These are phyloP conservation scores for Larix sibirica DNA, from an alignment of 83 land plant genomes.

Conservation along the genomic window DNA sequence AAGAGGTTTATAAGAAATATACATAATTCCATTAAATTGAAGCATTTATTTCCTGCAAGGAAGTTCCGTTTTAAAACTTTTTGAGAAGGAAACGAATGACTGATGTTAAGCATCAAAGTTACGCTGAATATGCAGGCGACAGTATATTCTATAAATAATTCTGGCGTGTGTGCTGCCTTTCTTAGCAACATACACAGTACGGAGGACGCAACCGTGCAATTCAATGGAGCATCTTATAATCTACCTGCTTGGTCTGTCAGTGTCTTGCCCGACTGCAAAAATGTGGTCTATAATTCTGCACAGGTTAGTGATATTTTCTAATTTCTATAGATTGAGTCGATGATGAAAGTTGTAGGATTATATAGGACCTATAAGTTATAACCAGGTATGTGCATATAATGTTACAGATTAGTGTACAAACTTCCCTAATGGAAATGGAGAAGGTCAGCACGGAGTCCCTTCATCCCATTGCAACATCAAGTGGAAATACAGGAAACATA, in stretches of 20 bases:
- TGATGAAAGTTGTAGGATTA: background rate
- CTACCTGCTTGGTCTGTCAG: conserved; percentile 94
- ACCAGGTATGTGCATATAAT: background rate
- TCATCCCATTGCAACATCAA: background rate
- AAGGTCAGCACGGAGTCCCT: background rate
- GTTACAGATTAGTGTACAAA: conserved; percentile 42
- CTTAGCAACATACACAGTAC: conserved; percentile 50
- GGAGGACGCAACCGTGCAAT: conserved; percentile 46
- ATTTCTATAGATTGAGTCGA: conserved; percentile 5
- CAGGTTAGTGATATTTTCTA: conserved; percentile 39
- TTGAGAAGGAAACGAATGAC: background rate
- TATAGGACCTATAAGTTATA: background rate
- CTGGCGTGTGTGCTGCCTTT: conserved; percentile 27
- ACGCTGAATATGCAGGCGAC: background rate
- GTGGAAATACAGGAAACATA: background rate
- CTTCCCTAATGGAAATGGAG: conserved; percentile 6
- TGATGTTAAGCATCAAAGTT: background rate
- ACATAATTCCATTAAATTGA: background rate
- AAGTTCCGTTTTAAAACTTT: background rate
- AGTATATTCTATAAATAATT: background rate
- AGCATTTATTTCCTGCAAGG: background rate
- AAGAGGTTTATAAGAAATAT: background rate
- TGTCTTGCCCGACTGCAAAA: conserved; percentile 83
- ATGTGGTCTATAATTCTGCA: conserved; percentile 81
- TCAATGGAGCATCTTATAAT: conserved; percentile 32